phyloP scores from a whole-genome alignment of 805 yeast species.

The Candida boidinii region DNA sequence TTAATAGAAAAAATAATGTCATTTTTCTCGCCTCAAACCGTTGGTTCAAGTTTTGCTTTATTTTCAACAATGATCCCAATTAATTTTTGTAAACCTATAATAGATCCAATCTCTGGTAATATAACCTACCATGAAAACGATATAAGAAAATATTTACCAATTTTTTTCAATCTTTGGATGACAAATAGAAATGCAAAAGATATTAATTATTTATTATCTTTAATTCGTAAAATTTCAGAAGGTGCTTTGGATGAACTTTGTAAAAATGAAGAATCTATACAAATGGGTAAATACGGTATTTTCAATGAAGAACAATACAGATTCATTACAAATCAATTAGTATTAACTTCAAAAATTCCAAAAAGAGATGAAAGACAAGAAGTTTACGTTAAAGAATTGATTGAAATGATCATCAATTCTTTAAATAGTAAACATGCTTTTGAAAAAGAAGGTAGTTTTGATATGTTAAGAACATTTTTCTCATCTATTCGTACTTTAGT shows the following conservation, averaged over 20 bases:
- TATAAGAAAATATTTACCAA: slow-evolving; percentile 44
- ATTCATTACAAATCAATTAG: slow-evolving; percentile 47
- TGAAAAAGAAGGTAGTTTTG: slow-evolving; percentile 38
- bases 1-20: slow-evolving; percentile 44
- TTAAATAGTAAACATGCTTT: slow-evolving; percentile 40
- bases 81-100: slow-evolving; percentile 20
- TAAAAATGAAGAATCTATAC: slow-evolving; percentile 20
- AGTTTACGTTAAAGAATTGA: slow-evolving; percentile 18
- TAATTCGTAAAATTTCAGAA: slow-evolving; percentile 54
- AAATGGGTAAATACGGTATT: slow-evolving; percentile 50
- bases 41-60: slow-evolving; percentile 40
- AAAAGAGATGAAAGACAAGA: slow-evolving; percentile 16
- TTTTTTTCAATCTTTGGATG: slow-evolving; percentile 68
- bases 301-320: slow-evolving; percentile 55
- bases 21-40: slow-evolving; percentile 45
- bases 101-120: slow-evolving; percentile 7
- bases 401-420: slow-evolving; percentile 48
- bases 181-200: slow-evolving; percentile 46
- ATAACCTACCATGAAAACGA: slow-evolving; percentile 16
- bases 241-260: slow-evolving; percentile 30
- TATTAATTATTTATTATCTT: slow-evolving; percentile 46
- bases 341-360: slow-evolving; percentile 16
- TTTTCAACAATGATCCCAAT: slow-evolving; percentile 48
- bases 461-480: slow-evolving; percentile 43
- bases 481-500: slow-evolving; percentile 71